Base-by-base conservation (phyloP, 2,329 filamentous ascomycete species). In the Penicillium brevicompactum region DNA sequence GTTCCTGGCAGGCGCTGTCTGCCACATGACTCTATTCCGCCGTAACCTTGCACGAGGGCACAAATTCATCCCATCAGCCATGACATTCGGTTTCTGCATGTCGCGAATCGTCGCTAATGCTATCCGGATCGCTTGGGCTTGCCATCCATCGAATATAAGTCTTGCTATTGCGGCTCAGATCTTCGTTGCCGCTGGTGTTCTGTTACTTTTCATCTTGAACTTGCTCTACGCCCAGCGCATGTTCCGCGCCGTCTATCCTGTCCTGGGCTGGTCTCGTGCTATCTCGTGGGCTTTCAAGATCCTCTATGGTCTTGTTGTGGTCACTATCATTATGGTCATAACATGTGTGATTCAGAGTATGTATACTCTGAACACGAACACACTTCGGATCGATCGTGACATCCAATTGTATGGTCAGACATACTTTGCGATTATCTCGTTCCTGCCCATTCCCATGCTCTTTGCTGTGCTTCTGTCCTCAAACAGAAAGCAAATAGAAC, bases 171-270 rank as follows among this genome's bases (percentile, higher is more conserved):
- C 83, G 0, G 84, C 89, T 3, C 80, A 80, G 60, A 83, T 94
- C 67, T 86, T 94, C 64, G 84, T 90, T 54, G 84, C 86, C 43
- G 87, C 88, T 0, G 91, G 90, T 41, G 85, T 92, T 14, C 70
- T 95, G 32, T 73, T 95, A 7, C 77, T 95, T 24, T 93, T 90
- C 72, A 75, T 93, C 65, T 77, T 91, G 73, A 94, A 96, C 74
- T 75, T 95, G 41, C 76, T 94, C 66, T 90, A 92, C 68, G 76
- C 87, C 0, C 89, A 91, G 73, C 86, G 91, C 44, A 80, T 96
- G 24, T 73, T 94, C 16, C 83, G 91, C 51, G 88, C 88, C 4
- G 83, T 85, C 44, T 89, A 92, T 66, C 90, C 90, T 0, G 68
- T 71, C 2, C 69, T 91, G 31, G 91, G 90, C 55, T 93, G 90